Percentiles rank a stretch among this genome's conserved stretches.
These are phyloP conservation scores for Brassica hybrid DNA, from an alignment of 441 rosid genomes.

Conservation along the genomic window DNA sequence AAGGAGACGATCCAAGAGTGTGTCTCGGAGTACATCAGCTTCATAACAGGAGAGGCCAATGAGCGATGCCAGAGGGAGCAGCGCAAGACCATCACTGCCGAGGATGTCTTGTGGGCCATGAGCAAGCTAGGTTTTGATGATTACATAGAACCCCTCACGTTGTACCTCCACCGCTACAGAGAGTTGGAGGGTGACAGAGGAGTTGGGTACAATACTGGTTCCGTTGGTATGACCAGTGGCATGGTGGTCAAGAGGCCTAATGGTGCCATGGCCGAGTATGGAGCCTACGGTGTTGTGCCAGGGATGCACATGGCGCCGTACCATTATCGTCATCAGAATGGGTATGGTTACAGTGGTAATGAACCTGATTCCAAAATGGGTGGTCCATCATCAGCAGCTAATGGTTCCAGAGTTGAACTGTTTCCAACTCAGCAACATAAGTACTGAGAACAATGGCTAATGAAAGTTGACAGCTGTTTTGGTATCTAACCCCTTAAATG, in stretches of 20 bases:
- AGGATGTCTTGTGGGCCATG: constrained; percentile 95
- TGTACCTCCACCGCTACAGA: constrained; percentile 71
- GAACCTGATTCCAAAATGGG: constrained; percentile 30
- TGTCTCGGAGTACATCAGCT: constrained; percentile 96
- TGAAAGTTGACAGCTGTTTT: constrained; percentile 17
- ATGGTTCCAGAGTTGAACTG: constrained; percentile 36
- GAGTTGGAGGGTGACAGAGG: constrained; percentile 68
- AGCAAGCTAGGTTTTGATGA: constrained; percentile 95
- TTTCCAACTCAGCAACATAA: constrained; percentile 40
- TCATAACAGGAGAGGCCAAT: constrained; percentile 95
- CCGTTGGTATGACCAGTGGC: constrained; percentile 54
- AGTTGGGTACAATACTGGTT: constrained; percentile 52
- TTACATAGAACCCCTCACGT: constrained; percentile 77
- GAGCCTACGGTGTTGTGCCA: constrained; percentile 51
- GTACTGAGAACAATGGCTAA: constrained; percentile 39
- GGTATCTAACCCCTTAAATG: background rate
- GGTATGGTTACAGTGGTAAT: constrained; percentile 42
- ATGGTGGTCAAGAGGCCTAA: constrained; percentile 62
- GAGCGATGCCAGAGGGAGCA: constrained; percentile 98
- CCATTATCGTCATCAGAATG: constrained; percentile 50
- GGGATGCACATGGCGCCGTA: constrained; percentile 51
- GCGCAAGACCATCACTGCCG: constrained; percentile 95
- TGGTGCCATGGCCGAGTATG: constrained; percentile 49
- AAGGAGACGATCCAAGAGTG: constrained; percentile 98
- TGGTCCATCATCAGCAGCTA: constrained; percentile 41